Evolutionary conservation across 2,329 filamentous ascomycete genomes (phyloP).

Genomic region (Nemania bipapillata): DNA sequence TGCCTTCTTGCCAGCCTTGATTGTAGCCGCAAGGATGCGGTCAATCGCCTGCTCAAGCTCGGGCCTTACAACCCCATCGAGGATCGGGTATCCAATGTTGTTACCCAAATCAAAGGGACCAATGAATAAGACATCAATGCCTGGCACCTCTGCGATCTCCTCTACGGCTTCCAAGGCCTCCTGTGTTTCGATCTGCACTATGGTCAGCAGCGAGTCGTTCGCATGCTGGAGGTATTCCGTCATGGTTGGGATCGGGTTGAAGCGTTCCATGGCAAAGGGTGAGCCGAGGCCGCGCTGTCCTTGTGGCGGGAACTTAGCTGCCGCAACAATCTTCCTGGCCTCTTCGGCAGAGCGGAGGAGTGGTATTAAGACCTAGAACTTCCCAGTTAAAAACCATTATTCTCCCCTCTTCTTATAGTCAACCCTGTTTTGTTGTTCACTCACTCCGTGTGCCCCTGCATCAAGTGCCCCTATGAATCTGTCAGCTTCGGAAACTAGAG

Average conservation of each 20-base stretch:
- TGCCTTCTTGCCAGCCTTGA: conserved; percentile 72
- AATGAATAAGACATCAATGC: conserved; percentile 72
- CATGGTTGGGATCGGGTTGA: conserved; percentile 59
- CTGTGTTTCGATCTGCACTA: conserved; percentile 74
- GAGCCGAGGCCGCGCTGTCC: conserved; percentile 67
- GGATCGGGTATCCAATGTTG: conserved; percentile 70
- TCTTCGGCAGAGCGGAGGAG: conserved; percentile 66
- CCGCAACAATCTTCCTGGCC: conserved; percentile 60
- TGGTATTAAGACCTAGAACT: conserved; percentile 61
- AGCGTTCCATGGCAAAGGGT: conserved; percentile 64
- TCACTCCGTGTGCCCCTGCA: conserved; percentile 66
- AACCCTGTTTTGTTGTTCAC: conserved; percentile 29
- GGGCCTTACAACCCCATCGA: conserved; percentile 67
- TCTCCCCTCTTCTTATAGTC: neutral
- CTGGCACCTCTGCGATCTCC: conserved; percentile 68
- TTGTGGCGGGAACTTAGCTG: conserved; percentile 67
- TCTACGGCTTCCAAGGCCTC: conserved; percentile 70
- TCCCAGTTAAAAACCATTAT: conserved; percentile 22
- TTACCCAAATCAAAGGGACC: conserved; percentile 75
- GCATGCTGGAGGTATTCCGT: conserved; percentile 68
- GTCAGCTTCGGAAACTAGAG: too few species aligned
- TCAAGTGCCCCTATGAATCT: conserved; percentile 63
- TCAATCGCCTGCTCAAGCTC: conserved; percentile 69
- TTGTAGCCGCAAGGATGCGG: conserved; percentile 66
- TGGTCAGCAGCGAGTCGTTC: conserved; percentile 68